Conservation (phyloP, 176 grass and related monocot species). For the Eragrostis nindensis region DNA sequence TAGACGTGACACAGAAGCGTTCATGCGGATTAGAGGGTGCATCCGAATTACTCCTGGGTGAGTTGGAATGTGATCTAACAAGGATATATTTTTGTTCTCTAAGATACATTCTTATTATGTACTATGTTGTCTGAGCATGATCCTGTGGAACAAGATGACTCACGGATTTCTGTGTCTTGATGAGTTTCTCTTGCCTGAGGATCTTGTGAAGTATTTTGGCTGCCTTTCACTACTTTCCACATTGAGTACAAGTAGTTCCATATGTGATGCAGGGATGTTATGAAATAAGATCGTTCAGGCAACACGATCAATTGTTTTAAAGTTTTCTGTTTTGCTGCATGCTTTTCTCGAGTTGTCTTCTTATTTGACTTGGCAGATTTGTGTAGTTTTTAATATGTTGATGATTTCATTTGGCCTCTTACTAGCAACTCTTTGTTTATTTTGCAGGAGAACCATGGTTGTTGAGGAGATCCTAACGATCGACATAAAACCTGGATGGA, state of each 20-base stretch:
- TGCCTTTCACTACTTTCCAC: not conserved
- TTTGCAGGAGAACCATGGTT: constrained; percentile 55
- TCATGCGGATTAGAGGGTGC: not conserved
- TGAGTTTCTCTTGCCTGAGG: not conserved
- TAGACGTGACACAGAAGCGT: not conserved
- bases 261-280: not conserved
- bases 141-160: not conserved
- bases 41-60: not conserved
- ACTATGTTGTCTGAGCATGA: too few species aligned
- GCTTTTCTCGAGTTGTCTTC: not conserved
- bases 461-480: constrained; percentile 81
- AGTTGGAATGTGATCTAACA: not conserved
- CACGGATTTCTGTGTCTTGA: not conserved
- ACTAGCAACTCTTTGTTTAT: not conserved
- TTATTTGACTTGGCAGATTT: constrained; percentile 13
- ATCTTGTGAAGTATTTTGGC: not conserved
- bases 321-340: not conserved
- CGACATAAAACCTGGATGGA: constrained; percentile 84
- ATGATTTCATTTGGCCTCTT: constrained; percentile 31
- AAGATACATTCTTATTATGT: not conserved
- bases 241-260: not conserved
- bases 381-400: not conserved
- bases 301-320: constrained; percentile 1
- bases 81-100: not conserved
- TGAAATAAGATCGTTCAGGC: not conserved